Percentiles rank a stretch among this genome's conserved stretches.
These are phyloP conservation scores for Drechslerella coelobrocha DNA, from an alignment of 2,329 filamentous ascomycete species.

Conservation along the genomic window DNA sequence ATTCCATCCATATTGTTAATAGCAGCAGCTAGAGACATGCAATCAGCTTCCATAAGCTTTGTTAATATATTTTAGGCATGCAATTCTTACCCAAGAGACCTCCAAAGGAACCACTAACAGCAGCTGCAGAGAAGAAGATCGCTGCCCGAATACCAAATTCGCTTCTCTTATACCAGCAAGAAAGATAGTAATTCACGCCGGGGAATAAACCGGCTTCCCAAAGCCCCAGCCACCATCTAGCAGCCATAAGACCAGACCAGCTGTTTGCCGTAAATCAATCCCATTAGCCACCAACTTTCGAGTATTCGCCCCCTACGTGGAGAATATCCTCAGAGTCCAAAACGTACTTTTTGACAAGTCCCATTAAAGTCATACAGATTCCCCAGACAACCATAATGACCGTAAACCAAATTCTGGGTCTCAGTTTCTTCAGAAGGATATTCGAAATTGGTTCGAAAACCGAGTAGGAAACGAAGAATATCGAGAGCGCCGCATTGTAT, in stretches of 20 bases:
- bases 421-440: constrained; percentile 75
- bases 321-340: too few relatives aligned
- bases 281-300: background rate
- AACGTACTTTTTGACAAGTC: constrained; percentile 66
- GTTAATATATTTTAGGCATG: background rate
- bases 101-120: constrained; percentile 78
- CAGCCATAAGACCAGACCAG: constrained; percentile 70
- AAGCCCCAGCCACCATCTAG: constrained; percentile 74
- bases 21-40: constrained; percentile 64
- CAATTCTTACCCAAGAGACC: constrained; percentile 65
- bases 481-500: constrained; percentile 77
- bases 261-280: constrained; percentile 10
- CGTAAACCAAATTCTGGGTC: constrained; percentile 80
- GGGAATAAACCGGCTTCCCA: constrained; percentile 78
- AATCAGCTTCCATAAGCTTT: background rate
- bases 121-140: constrained; percentile 74
- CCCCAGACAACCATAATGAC: constrained; percentile 73
- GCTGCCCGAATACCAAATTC: constrained; percentile 79
- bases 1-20: constrained; percentile 74
- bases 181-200: constrained; percentile 79
- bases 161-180: constrained; percentile 80
- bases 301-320: background rate
- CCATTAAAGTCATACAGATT: constrained; percentile 68
- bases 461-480: constrained; percentile 87
- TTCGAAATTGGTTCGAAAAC: constrained; percentile 81